Conservation (phyloP, 495 filamentous ascomycete genomes). For the Aspergillus nidulans region DNA sequence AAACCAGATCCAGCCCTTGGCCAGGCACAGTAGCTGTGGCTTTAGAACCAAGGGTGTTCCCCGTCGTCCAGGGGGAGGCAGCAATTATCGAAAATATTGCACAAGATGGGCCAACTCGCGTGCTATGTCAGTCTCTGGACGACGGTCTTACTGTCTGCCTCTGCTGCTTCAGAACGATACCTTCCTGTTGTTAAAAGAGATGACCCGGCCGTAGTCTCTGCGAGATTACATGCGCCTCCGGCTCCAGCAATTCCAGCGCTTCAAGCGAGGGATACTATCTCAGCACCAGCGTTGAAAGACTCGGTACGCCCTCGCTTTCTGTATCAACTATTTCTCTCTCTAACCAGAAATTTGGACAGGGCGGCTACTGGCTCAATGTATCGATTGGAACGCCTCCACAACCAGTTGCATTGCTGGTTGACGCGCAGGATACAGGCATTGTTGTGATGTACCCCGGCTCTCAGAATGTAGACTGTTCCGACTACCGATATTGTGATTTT, state of each 20-base stretch:
- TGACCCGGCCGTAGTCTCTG: not conserved
- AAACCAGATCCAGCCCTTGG: not conserved
- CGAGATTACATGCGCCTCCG: not conserved
- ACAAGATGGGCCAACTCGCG: not conserved
- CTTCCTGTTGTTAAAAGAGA: not conserved
- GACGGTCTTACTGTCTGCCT: not conserved
- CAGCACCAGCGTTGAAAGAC: not conserved
- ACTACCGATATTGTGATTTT: not conserved
- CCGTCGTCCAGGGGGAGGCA: not conserved
- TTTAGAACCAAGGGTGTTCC: not conserved
- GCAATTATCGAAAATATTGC: not conserved
- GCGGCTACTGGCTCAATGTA: constrained; percentile 1
- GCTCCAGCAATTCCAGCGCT: not conserved
- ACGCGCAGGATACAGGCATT: not conserved
- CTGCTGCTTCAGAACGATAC: not conserved
- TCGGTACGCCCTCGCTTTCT: not conserved
- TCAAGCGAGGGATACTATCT: constrained; percentile 1
- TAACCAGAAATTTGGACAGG: constrained; percentile 4
- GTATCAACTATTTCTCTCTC: not conserved
- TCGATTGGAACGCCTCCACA: constrained; percentile 7
- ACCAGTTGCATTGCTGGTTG: constrained; percentile 3
- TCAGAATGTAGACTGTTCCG: not conserved
- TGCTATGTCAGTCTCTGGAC: not conserved
- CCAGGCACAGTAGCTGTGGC: not conserved
- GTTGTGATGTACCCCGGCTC: not conserved